Base-by-base conservation (phyloP, 495 filamentous ascomycete species). In the Physcia stellaris region DNA sequence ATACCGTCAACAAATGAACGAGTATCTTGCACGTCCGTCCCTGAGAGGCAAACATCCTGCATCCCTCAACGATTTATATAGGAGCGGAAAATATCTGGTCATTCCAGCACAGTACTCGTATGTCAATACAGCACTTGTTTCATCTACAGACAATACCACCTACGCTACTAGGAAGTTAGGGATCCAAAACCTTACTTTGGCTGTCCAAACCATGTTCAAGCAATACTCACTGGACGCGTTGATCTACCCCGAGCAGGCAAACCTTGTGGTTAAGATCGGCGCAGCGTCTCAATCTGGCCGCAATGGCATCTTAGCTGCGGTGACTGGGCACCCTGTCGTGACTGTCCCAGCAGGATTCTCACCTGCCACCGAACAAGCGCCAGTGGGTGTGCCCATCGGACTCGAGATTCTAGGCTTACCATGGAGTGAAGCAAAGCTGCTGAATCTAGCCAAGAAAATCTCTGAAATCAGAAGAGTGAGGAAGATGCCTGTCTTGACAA, bases 171-270 rank as follows among this genome's bases (percentile, higher is more conserved):
- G 57, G 20, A 54, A 68, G 27, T 31, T 51, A 4, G 58, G 50
- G 0, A 77, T 79, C 35, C 46, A 47, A 1, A 46, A 59, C 12
- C 57, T 80, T 17, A 73, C 63, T 13, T 39, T 52, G 2, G 52
- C 61, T 1, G 49, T 80, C 3, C 35, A 55, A 6, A n/a, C 36
- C 9, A 71, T 66, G 0, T 78, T 80, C 42, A 46, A 50, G 1
- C 27, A 39, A 1, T 51, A 72, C 36, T 43, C 51, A 2, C 51
- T 82, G 1, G 72, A 77, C 47, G 74, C 67, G 0, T 36, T 80
- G 19, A 66, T 77, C 41, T 82, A 80, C 49, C 77, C 76, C 7
- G 70, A 80, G 50, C 77, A 82, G 44, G 64, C 66, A 40, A 76
- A 76, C 33, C 56, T 82, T 1, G 70, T 75, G 12, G 73, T 77